Evolutionary conservation across 768 basidiomycete genomes (phyloP), one percentile per base, ranked within the genome.

Genomic region (Tulasnella sp.): DNA sequence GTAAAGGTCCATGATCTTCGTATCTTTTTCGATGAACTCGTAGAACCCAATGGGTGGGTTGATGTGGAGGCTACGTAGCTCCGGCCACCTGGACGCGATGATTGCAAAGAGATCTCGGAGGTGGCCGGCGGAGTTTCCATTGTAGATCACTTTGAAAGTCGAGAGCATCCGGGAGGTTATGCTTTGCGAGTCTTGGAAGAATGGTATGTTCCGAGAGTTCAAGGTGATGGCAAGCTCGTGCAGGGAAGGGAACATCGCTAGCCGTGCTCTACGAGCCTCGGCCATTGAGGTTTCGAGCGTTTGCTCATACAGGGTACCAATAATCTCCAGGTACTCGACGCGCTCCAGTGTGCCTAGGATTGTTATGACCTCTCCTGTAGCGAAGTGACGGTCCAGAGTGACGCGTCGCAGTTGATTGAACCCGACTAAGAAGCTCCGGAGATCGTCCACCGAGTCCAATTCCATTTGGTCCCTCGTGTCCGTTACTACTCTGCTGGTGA

Each of bases 1-100:
- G 44, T 78, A 78, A 6, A 73, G 48, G 32, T 78, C 77, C 37
- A 20, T 48, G 37, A 74, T 55, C 73, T 73, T 78, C 20, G n/a
- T n/a, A 26, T 78, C 77, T 2, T n/a, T 32, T 39, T 74, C 77
- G 29, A 78, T 73, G 61, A 73, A 78, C 16, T 51, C n/a, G 61
- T 78, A 78, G 37, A 51, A 57, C 11, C 16, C 26, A 23, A 26
- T 42, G 37, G 77, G 5, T 1, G 77, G 48, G 29, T 37, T 7
- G 23, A 78, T 35, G 29, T 78, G 18, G 29, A 78, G 57, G 15
- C 0, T 11, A 18, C 37, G 51, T 20, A 78, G 57, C 39, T 37
- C 9, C 3, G 73, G 77, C 40, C 44, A 74, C n/a, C 46, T n/a
- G 15, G 20, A 26, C 16, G 77, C 26, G 5, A 78, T 75, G 18